Evolutionary conservation across 73 alveolate genomes (phyloP), one percentile per base, ranked within the genome.

Genomic region (Tetrahymena thermophila): DNA sequence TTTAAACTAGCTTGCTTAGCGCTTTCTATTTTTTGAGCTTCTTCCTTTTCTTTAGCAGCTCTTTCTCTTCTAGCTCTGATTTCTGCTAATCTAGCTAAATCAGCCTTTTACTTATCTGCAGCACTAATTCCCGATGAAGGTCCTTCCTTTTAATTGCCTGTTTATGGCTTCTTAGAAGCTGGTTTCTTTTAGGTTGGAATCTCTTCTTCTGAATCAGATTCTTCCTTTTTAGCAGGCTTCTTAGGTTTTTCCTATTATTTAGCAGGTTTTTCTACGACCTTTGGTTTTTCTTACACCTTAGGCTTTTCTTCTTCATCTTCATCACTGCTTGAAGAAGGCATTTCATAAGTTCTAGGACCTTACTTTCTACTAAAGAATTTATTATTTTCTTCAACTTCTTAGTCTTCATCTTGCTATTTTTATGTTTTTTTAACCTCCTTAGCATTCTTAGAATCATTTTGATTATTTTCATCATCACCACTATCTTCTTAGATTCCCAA

Each of bases 61-160:
- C 89, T 71, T 71, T 71, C 89, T 71, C 89, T 71, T 71, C 89
- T 71, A 71, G 89, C 89, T 71, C 89, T 71, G 37, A 71, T 71
- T 71, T 71, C 89, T 19, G 89, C 89, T 71, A 71, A 71, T 71
- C 89, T 71, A 71, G 89, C 89, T n/a, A 71, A 71, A 71, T 71
- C 89, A 71, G 89, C 89, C 89, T 71, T 71, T 71, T 71, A 8
- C 37, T 71, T 71, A 28, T 71, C 89, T 19, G 89, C 89, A 25
- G 89, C 89, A 71, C 37, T 71, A n/a, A 71, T 71, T 8, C 40
- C 89, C 31, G 42, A 71, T 19, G 42, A 28, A 71, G 89, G 42
- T n/a, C 40, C 89, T 4, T 71, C 89, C 89, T 71, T 71, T n/a
- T 71, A 28, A 71, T 4, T 31, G 37, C n/a, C n/a, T n/a, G 35